Base-by-base conservation (phyloP, 2,329 filamentous ascomycete genomes). In the Rosellinia necatrix region DNA sequence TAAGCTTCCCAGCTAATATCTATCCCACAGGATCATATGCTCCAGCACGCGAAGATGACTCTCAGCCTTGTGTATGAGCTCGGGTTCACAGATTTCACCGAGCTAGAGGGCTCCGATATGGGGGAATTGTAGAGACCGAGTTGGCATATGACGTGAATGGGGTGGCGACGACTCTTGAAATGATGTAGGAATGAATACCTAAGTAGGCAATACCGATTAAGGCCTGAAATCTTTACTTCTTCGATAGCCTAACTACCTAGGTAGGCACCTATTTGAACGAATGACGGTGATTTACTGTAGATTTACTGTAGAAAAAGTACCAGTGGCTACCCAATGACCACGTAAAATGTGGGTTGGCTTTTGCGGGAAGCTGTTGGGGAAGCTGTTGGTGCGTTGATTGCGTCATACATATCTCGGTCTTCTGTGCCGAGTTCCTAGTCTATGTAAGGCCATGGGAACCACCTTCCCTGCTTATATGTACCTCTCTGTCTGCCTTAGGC, bases 21-120 rank as follows among this genome's bases (percentile, higher is more conserved):
- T 34, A 32, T 21, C 15, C 25, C 13, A 10, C 32, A 62, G 60
- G 86, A 92, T 70, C 92, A 96, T 72, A 96, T 96, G 91, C 80
- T 94, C 29, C 87, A 96, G 76, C 92, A 96, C 74, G 91, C 90
- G 19, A 88, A 86, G 71, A 82, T 96, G 81, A 94, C 91, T 1
- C 78, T 96, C 27, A 90, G 88, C 4, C 81, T 96, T 64, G 90
- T 87, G 4, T 93, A 92, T 67, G 92, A 96, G 76, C 81, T 96
- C 58, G 91, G 87, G 8, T 90, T 90, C 76, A 85, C 90, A 17
- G 79, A 89, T 57, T 90, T 92, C 64, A 76, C 81, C 54, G 76
- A 73, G 53, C 57, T 74, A 13, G 68, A 73, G 64, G 61, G 64
- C 59, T 64, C 67, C 24, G 63, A 71, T 34, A 55, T 71, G 59